phyloP scores from a whole-genome alignment of 331 rosid species.

The Arachis monticola region DNA sequence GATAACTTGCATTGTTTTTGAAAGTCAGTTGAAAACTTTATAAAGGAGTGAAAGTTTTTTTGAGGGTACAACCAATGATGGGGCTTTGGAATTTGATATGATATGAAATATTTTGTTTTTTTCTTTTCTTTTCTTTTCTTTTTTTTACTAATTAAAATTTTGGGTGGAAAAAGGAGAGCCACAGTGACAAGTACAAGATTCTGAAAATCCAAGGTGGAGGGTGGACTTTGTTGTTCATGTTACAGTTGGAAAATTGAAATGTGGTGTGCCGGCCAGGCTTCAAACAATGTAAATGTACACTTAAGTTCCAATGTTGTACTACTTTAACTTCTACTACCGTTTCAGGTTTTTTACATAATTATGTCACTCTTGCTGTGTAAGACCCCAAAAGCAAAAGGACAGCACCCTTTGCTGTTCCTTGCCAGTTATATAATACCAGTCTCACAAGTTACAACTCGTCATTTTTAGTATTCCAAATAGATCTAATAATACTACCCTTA shows the following conservation, averaged over 20 bases:
- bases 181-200: slow-evolving; percentile 22
- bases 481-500: no score
- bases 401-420: neutral
- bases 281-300: neutral
- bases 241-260: slow-evolving; percentile 30
- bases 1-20: neutral
- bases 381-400: slow-evolving; percentile 7
- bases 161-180: neutral
- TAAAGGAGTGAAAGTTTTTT: slow-evolving; percentile 17
- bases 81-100: slow-evolving; percentile 18
- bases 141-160: no score
- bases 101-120: neutral
- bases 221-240: slow-evolving; percentile 23
- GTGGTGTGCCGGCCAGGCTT: slow-evolving; percentile 26
- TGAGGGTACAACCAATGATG: slow-evolving; percentile 32
- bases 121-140: neutral
- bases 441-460: neutral
- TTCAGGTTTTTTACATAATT: neutral
- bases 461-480: neutral
- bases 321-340: neutral
- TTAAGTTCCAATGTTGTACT: neutral
- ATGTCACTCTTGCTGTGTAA: slow-evolving; percentile 16
- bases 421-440: neutral
- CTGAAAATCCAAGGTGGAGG: slow-evolving; percentile 37
- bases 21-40: slow-evolving; percentile 29